Conservation (phyloP, 768 basidiomycete genomes). For the Naematelia encephala region DNA sequence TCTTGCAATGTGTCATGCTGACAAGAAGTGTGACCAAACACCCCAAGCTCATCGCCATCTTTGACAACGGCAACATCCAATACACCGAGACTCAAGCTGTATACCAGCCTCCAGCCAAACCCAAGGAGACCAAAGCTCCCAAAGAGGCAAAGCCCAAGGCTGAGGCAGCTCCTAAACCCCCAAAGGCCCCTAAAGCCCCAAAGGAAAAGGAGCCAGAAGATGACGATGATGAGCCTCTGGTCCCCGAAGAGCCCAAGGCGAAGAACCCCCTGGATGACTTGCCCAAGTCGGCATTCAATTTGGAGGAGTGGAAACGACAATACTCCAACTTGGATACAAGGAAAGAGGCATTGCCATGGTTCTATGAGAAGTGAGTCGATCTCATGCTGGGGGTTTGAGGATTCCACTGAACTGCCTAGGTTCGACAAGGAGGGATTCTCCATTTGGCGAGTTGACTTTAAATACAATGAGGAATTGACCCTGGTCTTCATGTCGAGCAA, state of each 20-base stretch:
- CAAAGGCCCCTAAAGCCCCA: constrained; percentile 48
- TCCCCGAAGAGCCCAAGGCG: constrained; percentile 77
- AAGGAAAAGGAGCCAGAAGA: constrained; percentile 48
- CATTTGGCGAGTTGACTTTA: constrained; percentile 88
- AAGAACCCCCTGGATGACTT: constrained; percentile 94
- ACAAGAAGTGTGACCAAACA: constrained; percentile 65
- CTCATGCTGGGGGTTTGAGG: not conserved
- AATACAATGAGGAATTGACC: constrained; percentile 91
- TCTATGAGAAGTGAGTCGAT: constrained; percentile 79
- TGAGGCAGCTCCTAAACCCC: constrained; percentile 28
- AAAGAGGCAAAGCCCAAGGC: constrained; percentile 36
- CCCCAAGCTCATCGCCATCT: constrained; percentile 66
- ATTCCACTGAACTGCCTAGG: constrained; percentile 55
- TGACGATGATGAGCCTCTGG: constrained; percentile 68
- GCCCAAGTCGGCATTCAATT: constrained; percentile 57
- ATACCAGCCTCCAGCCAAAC: constrained; percentile 67
- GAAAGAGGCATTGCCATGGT: constrained; percentile 88
- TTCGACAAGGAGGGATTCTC: constrained; percentile 87
- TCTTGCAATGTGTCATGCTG: not conserved
- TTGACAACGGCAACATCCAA: constrained; percentile 55
- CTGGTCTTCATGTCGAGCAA: constrained; percentile 91
- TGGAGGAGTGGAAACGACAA: constrained; percentile 89
- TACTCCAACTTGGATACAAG: constrained; percentile 99
- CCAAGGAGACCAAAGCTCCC: constrained; percentile 33
- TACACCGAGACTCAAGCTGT: constrained; percentile 64